Evolutionary conservation across 2,329 filamentous ascomycete genomes (phyloP), one percentile per base, ranked within the genome.

Genomic region (Thermoascus crustaceus): DNA sequence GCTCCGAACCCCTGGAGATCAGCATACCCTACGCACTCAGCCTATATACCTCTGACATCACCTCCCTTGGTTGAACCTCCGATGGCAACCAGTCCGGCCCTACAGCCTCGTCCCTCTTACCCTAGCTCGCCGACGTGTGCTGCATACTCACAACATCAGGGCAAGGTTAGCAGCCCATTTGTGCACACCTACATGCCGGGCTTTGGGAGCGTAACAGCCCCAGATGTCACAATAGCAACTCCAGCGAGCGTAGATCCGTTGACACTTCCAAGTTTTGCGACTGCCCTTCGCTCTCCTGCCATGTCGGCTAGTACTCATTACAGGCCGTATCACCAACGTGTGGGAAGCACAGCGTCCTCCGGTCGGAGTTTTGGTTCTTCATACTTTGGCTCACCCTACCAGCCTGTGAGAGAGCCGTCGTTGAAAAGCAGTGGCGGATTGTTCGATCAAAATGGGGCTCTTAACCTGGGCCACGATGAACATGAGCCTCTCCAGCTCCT

Each of bases 401-500:
- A 54, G 23, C 52, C 55, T 9, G 48, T 57, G 32, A 47, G 50
- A 7, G 52, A 57, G 8, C 41, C 55, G 9, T 45, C 43, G 30
- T 44, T 51, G 39, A 43, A 35, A 8, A 49, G 50, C 34, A 46
- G 44, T 3, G 42, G 45, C 29, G 37, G n/a, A n/a, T n/a, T n/a
- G n/a, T n/a, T n/a, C n/a, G n/a, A n/a, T n/a, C n/a, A n/a, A 10
- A 39, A 34, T 16, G 31, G 31, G 5, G 10, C 22, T 13, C 17
- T 5, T 5, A n/a, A 14, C n/a, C 14, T 32, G 9, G 36, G 40
- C 2, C 38, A 43, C 3, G 23, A 34, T 5, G 19, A 23, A 11
- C 38, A 50, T 4, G 61, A 64, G 32, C 55, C 58, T 8, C 45
- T 62, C 30, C 54, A 63, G 34, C 57, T 68, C 37, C 52, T 67